Conservation (phyloP, 23 red algal species). For the Pyropia haitanensis region DNA sequence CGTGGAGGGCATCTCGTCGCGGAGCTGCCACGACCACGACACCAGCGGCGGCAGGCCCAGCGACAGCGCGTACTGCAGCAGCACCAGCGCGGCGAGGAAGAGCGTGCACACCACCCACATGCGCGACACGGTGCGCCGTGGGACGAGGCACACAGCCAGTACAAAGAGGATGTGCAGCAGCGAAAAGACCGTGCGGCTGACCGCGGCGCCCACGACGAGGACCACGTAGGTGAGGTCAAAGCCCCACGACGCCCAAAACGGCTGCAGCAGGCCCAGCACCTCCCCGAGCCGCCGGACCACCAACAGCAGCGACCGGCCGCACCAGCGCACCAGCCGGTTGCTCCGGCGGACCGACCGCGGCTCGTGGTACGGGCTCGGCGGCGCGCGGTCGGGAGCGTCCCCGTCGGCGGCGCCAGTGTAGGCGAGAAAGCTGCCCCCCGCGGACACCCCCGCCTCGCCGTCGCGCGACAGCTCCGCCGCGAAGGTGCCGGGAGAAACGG, state of each 20-base stretch:
- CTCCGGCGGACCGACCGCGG: neutral
- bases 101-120: constrained; percentile 13
- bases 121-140: neutral
- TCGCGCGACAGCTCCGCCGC: no score
- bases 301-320: neutral
- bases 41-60: constrained; percentile 11
- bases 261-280: constrained; percentile 10
- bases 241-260: constrained; percentile 29
- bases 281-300: neutral
- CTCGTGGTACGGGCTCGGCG: neutral
- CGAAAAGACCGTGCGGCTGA: constrained; percentile 13
- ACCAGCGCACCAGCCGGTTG: neutral
- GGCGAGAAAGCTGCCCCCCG: neutral
- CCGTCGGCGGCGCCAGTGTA: neutral
- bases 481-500: no score
- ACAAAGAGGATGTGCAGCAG: constrained; percentile 14
- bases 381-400: neutral
- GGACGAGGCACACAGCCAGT: neutral
- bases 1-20: neutral
- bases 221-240: constrained; percentile 19
- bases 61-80: constrained; percentile 17
- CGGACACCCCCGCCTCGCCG: no score
- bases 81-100: constrained; percentile 9
- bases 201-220: constrained; percentile 7
- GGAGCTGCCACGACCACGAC: no score